These are phyloP conservation scores for Lasiosphaeria hispida DNA, from an alignment of 495 filamentous ascomycete genomes.

Conservation along the genomic window DNA sequence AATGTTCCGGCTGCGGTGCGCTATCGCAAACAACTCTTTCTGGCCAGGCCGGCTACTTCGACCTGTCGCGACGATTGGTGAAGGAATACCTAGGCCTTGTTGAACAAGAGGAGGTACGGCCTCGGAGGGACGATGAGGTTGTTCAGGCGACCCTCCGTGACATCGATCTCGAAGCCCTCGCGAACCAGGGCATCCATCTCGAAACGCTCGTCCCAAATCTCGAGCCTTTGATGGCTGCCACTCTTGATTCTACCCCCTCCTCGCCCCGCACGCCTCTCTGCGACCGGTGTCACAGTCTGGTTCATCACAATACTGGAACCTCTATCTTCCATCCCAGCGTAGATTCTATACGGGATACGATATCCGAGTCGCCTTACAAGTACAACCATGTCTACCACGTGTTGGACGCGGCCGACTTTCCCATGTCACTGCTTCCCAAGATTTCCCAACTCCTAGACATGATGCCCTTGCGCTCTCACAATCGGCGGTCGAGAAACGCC, in stretches of 20 bases:
- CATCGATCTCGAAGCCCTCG: constrained; percentile 42
- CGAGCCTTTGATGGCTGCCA: constrained; percentile 8
- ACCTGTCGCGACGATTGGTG: constrained; percentile 51
- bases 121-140: constrained; percentile 32
- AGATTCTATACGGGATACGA: constrained; percentile 72
- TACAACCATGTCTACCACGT: constrained; percentile 94
- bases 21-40: constrained; percentile 68
- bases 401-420: constrained; percentile 97
- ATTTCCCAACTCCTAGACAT: constrained; percentile 53
- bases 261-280: constrained; percentile 56
- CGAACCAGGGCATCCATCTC: constrained; percentile 41
- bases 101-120: constrained; percentile 19
- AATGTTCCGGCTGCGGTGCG: constrained; percentile 89
- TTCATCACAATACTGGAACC: constrained; percentile 67
- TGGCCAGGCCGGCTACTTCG: constrained; percentile 76
- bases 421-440: constrained; percentile 78
- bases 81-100: constrained; percentile 42
- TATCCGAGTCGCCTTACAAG: constrained; percentile 79
- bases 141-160: constrained; percentile 39
- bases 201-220: constrained; percentile 27
- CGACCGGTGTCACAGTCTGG: constrained; percentile 78
- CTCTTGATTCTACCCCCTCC: neutral
- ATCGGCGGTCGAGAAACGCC: constrained; percentile 65
- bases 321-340: constrained; percentile 75
- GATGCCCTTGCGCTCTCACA: constrained; percentile 66